Evolutionary conservation across 2,329 filamentous ascomycete genomes (phyloP).

Genomic region (Pezicula rhizophila): DNA sequence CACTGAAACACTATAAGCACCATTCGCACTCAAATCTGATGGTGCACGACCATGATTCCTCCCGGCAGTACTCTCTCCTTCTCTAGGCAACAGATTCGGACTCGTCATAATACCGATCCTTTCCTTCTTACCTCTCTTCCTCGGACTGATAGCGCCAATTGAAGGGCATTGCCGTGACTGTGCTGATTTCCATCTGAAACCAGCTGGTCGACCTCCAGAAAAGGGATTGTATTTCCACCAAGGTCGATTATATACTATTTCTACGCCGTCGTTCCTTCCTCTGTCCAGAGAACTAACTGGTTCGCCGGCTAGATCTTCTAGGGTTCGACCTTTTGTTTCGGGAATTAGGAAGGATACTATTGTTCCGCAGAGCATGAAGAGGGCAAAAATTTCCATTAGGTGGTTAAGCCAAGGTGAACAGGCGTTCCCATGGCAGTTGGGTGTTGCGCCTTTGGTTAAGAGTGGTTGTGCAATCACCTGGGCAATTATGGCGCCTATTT

Average conservation of each 20-base stretch:
- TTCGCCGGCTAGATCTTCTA: conserved; percentile 66
- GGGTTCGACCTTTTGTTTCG: conserved; percentile 67
- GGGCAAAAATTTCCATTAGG: conserved; percentile 70
- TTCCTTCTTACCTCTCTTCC: conserved; percentile 13
- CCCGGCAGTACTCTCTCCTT: neutral
- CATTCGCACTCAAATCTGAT: conserved; percentile 9
- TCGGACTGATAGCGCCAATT: conserved; percentile 11
- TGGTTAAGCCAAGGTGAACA: conserved; percentile 61
- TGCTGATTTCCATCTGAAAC: conserved; percentile 9
- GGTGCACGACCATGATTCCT: conserved; percentile 4
- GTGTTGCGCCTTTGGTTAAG: conserved; percentile 47
- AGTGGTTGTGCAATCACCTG: conserved; percentile 61
- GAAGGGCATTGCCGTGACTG: conserved; percentile 2
- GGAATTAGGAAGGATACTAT: conserved; percentile 67
- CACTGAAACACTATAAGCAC: conserved; percentile 9
- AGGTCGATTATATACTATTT: neutral
- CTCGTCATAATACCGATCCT: conserved; percentile 22
- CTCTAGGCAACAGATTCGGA: conserved; percentile 14
- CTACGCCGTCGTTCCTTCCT: neutral
- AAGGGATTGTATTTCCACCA: conserved; percentile 12
- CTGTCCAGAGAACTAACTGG: neutral
- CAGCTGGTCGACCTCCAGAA: conserved; percentile 17
- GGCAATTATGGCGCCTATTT: conserved; percentile 62
- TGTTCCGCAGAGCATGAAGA: conserved; percentile 73
- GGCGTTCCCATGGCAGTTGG: conserved; percentile 40